Conservation (phyloP, 1,284 basidiomycete genomes). For the Polyporus tsugae region DNA sequence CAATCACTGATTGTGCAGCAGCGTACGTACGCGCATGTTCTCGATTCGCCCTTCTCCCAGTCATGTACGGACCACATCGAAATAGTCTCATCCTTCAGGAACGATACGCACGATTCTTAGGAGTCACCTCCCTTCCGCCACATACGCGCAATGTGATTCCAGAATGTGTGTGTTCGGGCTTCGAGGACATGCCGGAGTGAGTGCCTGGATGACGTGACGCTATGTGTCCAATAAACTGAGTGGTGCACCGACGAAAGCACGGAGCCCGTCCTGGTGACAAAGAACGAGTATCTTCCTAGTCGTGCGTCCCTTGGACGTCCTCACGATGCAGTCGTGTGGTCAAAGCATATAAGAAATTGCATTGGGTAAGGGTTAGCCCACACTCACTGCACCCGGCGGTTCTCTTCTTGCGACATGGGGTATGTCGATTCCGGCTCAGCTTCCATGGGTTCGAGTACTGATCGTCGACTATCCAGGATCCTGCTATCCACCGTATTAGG, state of each 20-base stretch:
- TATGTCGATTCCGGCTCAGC: too few species aligned
- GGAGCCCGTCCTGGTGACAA: not conserved
- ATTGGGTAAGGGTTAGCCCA: too few species aligned
- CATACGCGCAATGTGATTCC: not conserved
- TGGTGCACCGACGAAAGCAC: not conserved
- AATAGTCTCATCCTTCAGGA: not conserved
- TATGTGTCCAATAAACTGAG: not conserved
- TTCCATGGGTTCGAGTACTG: too few species aligned
- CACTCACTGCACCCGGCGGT: not conserved
- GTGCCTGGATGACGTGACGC: not conserved
- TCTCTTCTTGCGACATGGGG: too few species aligned
- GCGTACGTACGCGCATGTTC: too few species aligned
- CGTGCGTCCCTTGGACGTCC: not conserved
- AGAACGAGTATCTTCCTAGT: not conserved
- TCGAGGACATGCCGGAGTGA: not conserved
- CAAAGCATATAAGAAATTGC: not conserved
- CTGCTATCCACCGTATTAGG: too few species aligned
- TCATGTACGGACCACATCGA: not conserved
- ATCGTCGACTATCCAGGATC: too few species aligned
- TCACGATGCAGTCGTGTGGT: not conserved
- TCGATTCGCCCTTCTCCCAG: not conserved
- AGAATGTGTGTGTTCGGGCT: not conserved
- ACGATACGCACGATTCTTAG: not conserved
- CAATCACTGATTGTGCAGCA: too few species aligned
- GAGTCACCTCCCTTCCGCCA: not conserved